phyloP scores from a whole-genome alignment of 176 grass and related monocot species.

The Oryza glumipatula region DNA sequence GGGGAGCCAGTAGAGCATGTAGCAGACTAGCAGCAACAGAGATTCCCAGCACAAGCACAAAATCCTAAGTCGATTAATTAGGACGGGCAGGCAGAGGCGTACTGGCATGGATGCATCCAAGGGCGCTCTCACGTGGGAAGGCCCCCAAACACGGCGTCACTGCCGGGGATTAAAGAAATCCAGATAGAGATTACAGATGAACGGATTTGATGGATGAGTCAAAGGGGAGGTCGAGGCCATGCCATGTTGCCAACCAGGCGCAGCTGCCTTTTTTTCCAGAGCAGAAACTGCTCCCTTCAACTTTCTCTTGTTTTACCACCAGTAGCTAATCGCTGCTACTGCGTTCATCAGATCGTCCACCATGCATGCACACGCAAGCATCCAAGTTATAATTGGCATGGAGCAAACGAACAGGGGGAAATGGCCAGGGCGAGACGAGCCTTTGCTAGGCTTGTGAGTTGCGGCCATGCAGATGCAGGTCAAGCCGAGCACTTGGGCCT shows the following conservation, averaged over 20 bases:
- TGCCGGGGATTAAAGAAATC: slow-evolving; percentile 32
- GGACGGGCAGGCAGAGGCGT: background rate
- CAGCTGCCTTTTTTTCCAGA: background rate
- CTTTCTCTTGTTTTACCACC: background rate
- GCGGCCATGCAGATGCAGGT: slow-evolving; percentile 30
- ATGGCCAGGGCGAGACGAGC: slow-evolving; percentile 35
- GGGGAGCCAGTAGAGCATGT: background rate
- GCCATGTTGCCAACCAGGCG: background rate
- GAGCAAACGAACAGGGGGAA: slow-evolving; percentile 21
- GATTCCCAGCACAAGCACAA: slow-evolving; percentile 55
- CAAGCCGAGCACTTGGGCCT: slow-evolving; percentile 24
- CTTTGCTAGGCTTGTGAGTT: slow-evolving; percentile 25
- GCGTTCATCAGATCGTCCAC: background rate
- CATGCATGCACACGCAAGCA: slow-evolving; percentile 13
- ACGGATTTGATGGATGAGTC: background rate
- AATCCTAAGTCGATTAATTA: slow-evolving; percentile 43
- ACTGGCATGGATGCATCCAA: slow-evolving; percentile 35
- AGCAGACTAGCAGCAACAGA: slow-evolving; percentile 24
- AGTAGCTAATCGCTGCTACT: background rate
- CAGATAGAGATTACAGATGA: background rate
- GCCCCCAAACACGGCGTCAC: slow-evolving; percentile 47
- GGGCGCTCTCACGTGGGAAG: slow-evolving; percentile 45
- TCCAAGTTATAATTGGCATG: background rate
- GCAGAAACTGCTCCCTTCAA: background rate
- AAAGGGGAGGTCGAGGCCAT: slow-evolving; percentile 18